phyloP scores from a whole-genome alignment of 495 filamentous ascomycete species.

The Emericellopsis terricola region DNA sequence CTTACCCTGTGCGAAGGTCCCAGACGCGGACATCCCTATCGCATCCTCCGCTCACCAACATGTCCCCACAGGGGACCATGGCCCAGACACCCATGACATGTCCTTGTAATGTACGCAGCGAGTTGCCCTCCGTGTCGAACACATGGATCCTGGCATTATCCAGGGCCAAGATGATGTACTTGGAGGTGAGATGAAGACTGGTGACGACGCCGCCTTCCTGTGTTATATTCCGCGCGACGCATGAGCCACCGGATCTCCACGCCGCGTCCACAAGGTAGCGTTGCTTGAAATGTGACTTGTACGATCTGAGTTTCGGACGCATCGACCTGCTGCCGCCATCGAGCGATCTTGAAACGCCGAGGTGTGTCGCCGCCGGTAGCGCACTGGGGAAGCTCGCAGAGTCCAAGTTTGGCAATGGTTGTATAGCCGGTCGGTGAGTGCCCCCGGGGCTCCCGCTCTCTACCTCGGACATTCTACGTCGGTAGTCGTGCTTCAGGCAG shows the following conservation, averaged over 20 bases:
- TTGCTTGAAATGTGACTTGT: slow-evolving; percentile 94
- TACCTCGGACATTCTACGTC: slow-evolving; percentile 35
- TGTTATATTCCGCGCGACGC: slow-evolving; percentile 66
- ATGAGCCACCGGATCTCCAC: slow-evolving; percentile 76
- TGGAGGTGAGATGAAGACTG: slow-evolving; percentile 79
- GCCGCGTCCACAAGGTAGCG: slow-evolving; percentile 92
- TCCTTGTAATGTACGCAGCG: slow-evolving; percentile 75
- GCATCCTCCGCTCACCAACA: slow-evolving; percentile 87
- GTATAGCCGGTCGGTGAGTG: slow-evolving; percentile 7
- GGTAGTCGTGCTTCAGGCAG: slow-evolving; percentile 83
- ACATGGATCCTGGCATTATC: slow-evolving; percentile 98
- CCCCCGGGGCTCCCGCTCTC: background rate
- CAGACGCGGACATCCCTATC: slow-evolving; percentile 94
- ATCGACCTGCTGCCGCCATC: slow-evolving; percentile 12
- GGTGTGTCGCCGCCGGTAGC: slow-evolving; percentile 12
- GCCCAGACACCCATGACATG: slow-evolving; percentile 99
- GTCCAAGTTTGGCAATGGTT: slow-evolving; percentile 10
- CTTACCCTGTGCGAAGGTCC: slow-evolving; percentile 92
- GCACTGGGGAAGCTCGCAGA: slow-evolving; percentile 18
- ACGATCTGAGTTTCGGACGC: slow-evolving; percentile 39
- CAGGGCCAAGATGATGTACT: slow-evolving; percentile 92
- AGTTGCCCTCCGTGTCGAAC: slow-evolving; percentile 78
- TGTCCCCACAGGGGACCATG: slow-evolving; percentile 97
- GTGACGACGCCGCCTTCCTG: slow-evolving; percentile 96
- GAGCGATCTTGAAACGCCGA: slow-evolving; percentile 18